These are phyloP conservation scores for Sarocladium strictum DNA, from an alignment of 2,329 filamentous ascomycete genomes.

Conservation along the genomic window DNA sequence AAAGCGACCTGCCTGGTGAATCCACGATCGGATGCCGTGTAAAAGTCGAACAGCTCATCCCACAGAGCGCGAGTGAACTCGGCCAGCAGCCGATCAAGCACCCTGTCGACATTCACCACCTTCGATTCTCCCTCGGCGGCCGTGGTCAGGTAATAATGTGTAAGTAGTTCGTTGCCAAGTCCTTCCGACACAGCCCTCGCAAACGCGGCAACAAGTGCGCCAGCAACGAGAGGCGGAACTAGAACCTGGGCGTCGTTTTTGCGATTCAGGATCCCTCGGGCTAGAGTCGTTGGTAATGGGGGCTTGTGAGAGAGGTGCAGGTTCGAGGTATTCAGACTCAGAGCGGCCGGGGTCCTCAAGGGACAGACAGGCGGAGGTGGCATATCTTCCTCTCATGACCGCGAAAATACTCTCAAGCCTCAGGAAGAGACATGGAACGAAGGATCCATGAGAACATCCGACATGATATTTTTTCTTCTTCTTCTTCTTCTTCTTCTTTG, in stretches of 20 bases:
- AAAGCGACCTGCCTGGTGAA: constrained; percentile 24
- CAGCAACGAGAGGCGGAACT: constrained; percentile 29
- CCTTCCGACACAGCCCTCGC: constrained; percentile 27
- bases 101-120: constrained; percentile 28
- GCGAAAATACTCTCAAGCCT: neutral
- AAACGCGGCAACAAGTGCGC: constrained; percentile 28
- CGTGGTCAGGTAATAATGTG: constrained; percentile 27
- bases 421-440: neutral
- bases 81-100: constrained; percentile 28
- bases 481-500: neutral
- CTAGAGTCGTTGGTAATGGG: constrained; percentile 21
- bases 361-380: constrained; percentile 19
- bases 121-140: constrained; percentile 22
- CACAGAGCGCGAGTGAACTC: constrained; percentile 27
- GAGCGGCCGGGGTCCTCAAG: constrained; percentile 13
- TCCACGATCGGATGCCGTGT: constrained; percentile 21
- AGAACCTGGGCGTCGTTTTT: constrained; percentile 20
- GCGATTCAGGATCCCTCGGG: neutral
- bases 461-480: neutral
- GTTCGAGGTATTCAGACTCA: neutral
- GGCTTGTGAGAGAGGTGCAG: constrained; percentile 22
- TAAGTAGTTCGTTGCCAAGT: constrained; percentile 29
- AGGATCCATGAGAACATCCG: neutral
- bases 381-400: constrained; percentile 18
- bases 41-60: constrained; percentile 30